Percentiles rank a stretch among this genome's conserved stretches.
phyloP scores from a whole-genome alignment of 2,329 filamentous ascomycete species.

The Verticillium tricorpus region DNA sequence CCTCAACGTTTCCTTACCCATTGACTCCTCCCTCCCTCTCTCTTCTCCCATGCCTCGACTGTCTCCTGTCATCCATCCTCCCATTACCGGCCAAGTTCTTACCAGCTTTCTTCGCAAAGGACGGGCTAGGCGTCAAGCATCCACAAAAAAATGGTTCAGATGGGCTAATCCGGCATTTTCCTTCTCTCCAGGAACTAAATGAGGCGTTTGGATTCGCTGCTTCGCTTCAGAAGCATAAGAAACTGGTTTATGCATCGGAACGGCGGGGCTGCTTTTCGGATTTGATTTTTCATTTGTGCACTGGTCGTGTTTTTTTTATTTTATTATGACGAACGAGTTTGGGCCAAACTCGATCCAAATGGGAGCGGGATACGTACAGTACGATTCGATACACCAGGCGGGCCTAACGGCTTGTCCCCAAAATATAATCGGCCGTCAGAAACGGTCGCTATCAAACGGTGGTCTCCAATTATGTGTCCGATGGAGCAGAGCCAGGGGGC shows the following conservation, averaged over 20 bases:
- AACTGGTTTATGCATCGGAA: not conserved
- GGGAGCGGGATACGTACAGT: not conserved
- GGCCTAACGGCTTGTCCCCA: not conserved
- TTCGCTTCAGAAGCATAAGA: not conserved
- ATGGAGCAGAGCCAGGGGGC: no score
- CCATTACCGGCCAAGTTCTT: slow-evolving; percentile 13
- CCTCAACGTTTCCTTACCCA: not conserved
- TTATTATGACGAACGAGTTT: slow-evolving; percentile 3
- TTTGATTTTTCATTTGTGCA: not conserved
- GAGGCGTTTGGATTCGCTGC: not conserved
- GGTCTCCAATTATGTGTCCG: no score
- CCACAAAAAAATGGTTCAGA: slow-evolving; percentile 1
- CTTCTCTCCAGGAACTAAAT: slow-evolving; percentile 15
- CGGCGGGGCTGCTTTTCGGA: not conserved
- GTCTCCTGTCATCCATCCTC: slow-evolving; percentile 4
- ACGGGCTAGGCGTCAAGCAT: slow-evolving; percentile 15
- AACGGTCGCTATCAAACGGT: not conserved
- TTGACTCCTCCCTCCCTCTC: not conserved
- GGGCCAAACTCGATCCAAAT: not conserved
- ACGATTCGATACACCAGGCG: not conserved
- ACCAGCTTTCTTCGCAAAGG: slow-evolving; percentile 9
- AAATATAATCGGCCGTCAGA: not conserved
- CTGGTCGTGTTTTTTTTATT: not conserved
- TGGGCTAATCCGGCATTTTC: slow-evolving; percentile 16
- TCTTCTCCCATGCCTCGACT: slow-evolving; percentile 4